A percentile compares a stretch with the other conserved stretches of the same genome.
phyloP scores from a whole-genome alignment of 208 protist species.

The Leptomonas pyrrhocoris region DNA sequence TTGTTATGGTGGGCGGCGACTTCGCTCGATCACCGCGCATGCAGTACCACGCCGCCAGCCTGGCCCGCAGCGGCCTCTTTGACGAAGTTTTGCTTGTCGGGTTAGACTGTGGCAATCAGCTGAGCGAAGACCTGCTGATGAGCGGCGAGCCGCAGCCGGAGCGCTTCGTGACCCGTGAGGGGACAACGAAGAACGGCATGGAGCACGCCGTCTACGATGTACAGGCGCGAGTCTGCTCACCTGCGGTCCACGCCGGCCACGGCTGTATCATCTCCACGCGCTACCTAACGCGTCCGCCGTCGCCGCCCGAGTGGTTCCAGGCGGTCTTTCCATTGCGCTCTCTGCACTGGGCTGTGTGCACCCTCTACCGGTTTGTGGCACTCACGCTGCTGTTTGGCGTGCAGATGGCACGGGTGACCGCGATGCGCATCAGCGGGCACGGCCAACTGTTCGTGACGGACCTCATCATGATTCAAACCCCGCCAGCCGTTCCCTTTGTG shows the following conservation, averaged over 20 bases:
- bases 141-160: slow-evolving; percentile 40
- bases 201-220: slow-evolving; percentile 22
- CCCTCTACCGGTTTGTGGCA: slow-evolving; percentile 55
- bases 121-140: slow-evolving; percentile 63
- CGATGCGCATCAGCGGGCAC: slow-evolving; percentile 70
- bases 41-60: slow-evolving; percentile 89
- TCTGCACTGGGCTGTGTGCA: slow-evolving; percentile 65
- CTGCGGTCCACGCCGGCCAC: slow-evolving; percentile 15
- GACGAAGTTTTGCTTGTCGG: slow-evolving; percentile 80
- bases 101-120: slow-evolving; percentile 68
- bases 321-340: slow-evolving; percentile 46
- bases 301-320: slow-evolving; percentile 65
- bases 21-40: slow-evolving; percentile 89
- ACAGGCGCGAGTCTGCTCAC: slow-evolving; percentile 21
- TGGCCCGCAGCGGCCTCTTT: slow-evolving; percentile 72
- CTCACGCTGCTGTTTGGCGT: slow-evolving; percentile 47
- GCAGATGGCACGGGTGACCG: slow-evolving; percentile 50
- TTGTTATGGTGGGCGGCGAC: slow-evolving; percentile 90
- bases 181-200: slow-evolving; percentile 5
- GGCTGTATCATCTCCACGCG: slow-evolving; percentile 36
- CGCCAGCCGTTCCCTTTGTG: slow-evolving; percentile 85
- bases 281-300: slow-evolving; percentile 42
- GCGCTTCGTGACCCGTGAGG: slow-evolving; percentile 29
- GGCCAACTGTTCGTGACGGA: slow-evolving; percentile 71
- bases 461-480: slow-evolving; percentile 79